Evolutionary conservation across 306 rosid genomes (phyloP).

Genomic region (Calophaca sinica): DNA sequence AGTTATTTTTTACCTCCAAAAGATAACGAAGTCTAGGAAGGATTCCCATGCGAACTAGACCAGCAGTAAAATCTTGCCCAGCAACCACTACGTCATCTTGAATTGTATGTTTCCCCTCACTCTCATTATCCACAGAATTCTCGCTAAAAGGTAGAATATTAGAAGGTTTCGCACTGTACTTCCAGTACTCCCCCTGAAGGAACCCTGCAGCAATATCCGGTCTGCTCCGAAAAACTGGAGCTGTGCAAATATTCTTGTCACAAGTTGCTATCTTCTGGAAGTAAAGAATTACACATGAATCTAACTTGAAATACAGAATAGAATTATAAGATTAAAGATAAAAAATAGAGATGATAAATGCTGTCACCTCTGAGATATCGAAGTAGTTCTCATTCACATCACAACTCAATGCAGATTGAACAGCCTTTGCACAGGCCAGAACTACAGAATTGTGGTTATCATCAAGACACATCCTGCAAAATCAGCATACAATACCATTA

Average conservation of each 20-base stretch:
- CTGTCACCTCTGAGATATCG: constrained; percentile 69
- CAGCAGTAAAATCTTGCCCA: constrained; percentile 92
- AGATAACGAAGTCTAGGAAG: constrained; percentile 82
- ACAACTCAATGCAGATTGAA: constrained; percentile 75
- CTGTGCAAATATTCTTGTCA: constrained; percentile 74
- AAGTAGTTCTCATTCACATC: constrained; percentile 82
- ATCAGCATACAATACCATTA: constrained; percentile 30
- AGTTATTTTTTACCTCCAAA: constrained; percentile 74
- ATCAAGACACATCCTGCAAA: constrained; percentile 82
- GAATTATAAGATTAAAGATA: constrained; percentile 26
- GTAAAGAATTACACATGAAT: constrained; percentile 41
- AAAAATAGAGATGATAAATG: constrained; percentile 24
- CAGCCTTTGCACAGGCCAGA: constrained; percentile 76
- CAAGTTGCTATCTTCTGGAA: constrained; percentile 65
- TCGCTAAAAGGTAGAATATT: constrained; percentile 66
- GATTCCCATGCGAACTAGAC: constrained; percentile 92
- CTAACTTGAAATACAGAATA: constrained; percentile 34
- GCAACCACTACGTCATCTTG: constrained; percentile 93
- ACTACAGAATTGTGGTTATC: constrained; percentile 89
- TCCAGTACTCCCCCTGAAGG: constrained; percentile 94
- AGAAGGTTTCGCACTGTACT: constrained; percentile 88
- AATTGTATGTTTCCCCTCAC: constrained; percentile 78
- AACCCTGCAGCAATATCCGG: constrained; percentile 84
- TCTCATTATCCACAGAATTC: constrained; percentile 63
- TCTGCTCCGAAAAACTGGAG: constrained; percentile 88